Conservation (phyloP, 345 rosid species). For the Eucalyptus camaldulensis region DNA sequence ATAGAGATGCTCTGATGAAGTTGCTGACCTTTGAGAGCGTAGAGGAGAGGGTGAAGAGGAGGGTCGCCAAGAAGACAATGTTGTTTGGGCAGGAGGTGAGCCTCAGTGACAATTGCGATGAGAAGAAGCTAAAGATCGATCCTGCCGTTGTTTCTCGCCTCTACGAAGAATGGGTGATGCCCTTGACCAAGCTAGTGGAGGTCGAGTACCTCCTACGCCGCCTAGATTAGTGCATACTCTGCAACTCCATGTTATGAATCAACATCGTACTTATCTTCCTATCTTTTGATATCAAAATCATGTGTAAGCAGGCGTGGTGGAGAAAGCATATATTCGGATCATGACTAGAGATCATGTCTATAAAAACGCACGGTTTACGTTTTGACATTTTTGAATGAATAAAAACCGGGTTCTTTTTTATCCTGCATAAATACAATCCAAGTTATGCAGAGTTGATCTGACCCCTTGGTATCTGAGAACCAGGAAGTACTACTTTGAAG, state of each 20-base stretch:
- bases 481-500: neutral
- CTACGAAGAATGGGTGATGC: conserved; percentile 77
- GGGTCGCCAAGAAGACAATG: conserved; percentile 71
- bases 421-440: neutral
- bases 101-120: neutral
- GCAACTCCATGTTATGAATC: neutral
- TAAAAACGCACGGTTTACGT: neutral
- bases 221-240: conserved; percentile 26
- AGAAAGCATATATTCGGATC: neutral
- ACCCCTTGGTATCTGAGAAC: neutral
- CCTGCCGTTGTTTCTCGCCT: conserved; percentile 54
- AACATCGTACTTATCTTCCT: neutral
- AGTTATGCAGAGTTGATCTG: neutral
- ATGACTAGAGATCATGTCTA: neutral
- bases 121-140: conserved; percentile 40
- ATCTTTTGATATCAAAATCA: neutral
- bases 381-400: neutral
- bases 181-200: conserved; percentile 68
- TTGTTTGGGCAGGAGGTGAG: conserved; percentile 59
- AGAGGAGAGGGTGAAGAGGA: conserved; percentile 74
- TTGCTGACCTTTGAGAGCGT: conserved; percentile 53
- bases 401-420: neutral
- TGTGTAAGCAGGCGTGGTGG: neutral
- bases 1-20: conserved; percentile 52
- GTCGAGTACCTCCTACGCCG: conserved; percentile 81